Evolutionary conservation across 2,329 filamentous ascomycete species (phyloP), one percentile per base, ranked within the genome.

Genomic region (Penicillium italicum): DNA sequence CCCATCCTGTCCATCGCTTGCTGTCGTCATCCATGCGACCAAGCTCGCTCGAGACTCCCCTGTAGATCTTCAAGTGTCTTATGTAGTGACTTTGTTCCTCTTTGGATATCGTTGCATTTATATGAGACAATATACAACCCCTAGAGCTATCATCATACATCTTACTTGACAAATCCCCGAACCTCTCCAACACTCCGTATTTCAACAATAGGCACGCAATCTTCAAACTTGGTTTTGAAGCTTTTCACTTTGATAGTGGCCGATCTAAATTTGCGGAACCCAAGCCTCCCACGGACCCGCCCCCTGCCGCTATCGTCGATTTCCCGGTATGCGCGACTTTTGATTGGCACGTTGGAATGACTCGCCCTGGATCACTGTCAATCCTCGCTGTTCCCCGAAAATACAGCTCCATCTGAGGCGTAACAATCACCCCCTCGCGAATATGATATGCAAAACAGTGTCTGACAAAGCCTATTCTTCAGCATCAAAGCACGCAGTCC

Each of bases 241-340:
- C 48, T 50, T 50, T 36, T 53, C 45, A 46, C 38, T 55, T 56
- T 45, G 53, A 56, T 66, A 54, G 46, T 36, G 55, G 63, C 20
- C 56, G 62, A 67, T 68, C 67, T 59, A 61, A 68, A 67, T 67
- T 65, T 64, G 47, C 59, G 60, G 55, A 60, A 65, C 62, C 53
- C 63, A 61, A 64, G 57, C 62, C 55, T 66, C 58, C 31, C 20
- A 46, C 28, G 56, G 63, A 60, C 64, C 66, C 63, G 59, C 63
- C 53, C 54, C 61, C 60, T 61, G 58, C 62, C 61, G 61, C 62
- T 61, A 57, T 65, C 58, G 49, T 64, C 55, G 37, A 60, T 53
- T 45, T n/a, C 52, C 58, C 46, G 62, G 58, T 48, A 64, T 65
- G 60, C 34, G 22, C 45, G 46, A 26, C 47, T 54, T 58, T 49